Conservation (phyloP, 2,329 filamentous ascomycete genomes). For the Bipolaris bicolor region DNA sequence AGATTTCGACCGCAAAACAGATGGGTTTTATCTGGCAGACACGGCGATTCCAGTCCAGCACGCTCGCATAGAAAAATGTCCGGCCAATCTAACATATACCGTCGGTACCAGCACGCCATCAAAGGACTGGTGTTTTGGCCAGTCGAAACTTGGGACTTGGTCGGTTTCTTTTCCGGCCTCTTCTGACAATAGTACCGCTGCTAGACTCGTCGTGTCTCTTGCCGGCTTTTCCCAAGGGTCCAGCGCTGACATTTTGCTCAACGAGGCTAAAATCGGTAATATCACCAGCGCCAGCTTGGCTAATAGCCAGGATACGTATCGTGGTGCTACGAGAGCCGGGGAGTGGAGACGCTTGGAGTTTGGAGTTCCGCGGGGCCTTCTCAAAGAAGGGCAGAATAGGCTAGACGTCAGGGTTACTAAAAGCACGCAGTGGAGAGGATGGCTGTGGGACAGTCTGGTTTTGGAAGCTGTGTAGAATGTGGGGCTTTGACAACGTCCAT, state of each 20-base stretch:
- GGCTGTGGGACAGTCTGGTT: constrained; percentile 53
- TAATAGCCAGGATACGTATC: constrained; percentile 56
- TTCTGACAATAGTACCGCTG: constrained; percentile 29
- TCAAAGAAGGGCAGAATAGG: constrained; percentile 46
- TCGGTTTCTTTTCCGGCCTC: constrained; percentile 40
- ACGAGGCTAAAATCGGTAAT: constrained; percentile 51
- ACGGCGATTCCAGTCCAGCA: constrained; percentile 53
- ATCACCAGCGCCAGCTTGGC: constrained; percentile 47
- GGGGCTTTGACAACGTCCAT: background rate
- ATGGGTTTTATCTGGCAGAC: constrained; percentile 53
- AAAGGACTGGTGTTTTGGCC: constrained; percentile 59
- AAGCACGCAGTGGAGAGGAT: constrained; percentile 49
- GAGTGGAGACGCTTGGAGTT: constrained; percentile 58
- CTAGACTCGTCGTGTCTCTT: constrained; percentile 53
- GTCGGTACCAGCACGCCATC: constrained; percentile 44
- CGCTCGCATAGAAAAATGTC: constrained; percentile 53
- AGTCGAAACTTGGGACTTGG: constrained; percentile 48
- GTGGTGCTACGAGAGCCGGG: constrained; percentile 55
- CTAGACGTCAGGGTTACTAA: constrained; percentile 48
- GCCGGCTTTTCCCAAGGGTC: constrained; percentile 55
- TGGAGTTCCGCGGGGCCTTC: constrained; percentile 31
- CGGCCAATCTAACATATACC: constrained; percentile 54
- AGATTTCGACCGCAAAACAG: constrained; percentile 55
- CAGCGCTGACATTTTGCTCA: constrained; percentile 51
- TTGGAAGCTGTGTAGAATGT: constrained; percentile 41